Conservation (phyloP, 2,329 filamentous ascomycete genomes). For the Ceratocystis lukuohia region DNA sequence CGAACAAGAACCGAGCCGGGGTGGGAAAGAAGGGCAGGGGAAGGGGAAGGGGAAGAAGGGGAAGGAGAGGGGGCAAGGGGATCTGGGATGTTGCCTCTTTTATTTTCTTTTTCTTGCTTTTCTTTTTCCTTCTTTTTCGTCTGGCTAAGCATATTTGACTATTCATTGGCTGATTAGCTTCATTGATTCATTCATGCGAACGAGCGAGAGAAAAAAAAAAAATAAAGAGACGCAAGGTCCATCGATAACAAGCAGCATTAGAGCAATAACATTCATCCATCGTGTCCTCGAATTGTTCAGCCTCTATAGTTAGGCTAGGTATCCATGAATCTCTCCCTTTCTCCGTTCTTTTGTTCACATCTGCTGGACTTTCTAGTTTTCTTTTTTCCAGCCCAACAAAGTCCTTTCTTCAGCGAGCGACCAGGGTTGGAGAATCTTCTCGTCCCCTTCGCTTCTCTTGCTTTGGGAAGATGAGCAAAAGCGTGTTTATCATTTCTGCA, state of each 20-base stretch:
- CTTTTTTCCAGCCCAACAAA: background rate
- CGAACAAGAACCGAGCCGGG: slow-evolving; percentile 2
- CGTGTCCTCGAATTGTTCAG: background rate
- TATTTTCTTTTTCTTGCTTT: background rate
- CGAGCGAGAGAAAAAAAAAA: no score
- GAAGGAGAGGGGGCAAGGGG: background rate
- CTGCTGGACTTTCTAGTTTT: background rate
- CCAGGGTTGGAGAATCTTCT: background rate
- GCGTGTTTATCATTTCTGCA: background rate
- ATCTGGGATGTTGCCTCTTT: background rate
- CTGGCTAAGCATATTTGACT: background rate
- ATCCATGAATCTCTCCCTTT: background rate
- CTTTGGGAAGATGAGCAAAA: background rate
- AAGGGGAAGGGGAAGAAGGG: background rate
- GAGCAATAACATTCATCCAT: background rate
- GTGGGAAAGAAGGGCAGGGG: background rate
- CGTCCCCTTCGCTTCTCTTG: background rate
- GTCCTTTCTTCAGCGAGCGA: background rate
- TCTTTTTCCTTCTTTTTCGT: background rate
- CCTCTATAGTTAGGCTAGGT: background rate
- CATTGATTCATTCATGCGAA: slow-evolving; percentile 3
- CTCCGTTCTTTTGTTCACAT: background rate
- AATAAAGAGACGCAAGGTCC: background rate
- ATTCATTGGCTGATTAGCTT: background rate
- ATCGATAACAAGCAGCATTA: background rate